A percentile compares a stretch with the other conserved stretches of the same genome.
Evolutionary conservation across 2,329 filamentous ascomycete genomes (phyloP).

Genomic region (Cladosporium halotolerans): DNA sequence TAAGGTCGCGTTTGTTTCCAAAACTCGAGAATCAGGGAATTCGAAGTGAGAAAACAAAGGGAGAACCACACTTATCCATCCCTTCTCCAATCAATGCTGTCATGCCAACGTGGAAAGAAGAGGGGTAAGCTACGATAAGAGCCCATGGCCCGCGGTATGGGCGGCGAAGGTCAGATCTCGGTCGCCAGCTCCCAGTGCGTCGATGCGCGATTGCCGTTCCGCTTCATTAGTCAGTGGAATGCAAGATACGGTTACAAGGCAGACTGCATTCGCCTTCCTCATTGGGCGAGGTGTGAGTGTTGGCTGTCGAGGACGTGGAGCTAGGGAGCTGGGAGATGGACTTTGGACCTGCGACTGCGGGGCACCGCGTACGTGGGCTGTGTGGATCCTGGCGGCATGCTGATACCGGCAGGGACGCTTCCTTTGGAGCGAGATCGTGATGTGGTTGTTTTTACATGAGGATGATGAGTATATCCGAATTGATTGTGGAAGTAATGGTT

Average conservation of each 20-base stretch:
- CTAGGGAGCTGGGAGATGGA: background rate
- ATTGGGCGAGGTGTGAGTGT: background rate
- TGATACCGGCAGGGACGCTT: background rate
- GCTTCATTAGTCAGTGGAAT: background rate
- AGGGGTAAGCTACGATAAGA: slow-evolving; percentile 10
- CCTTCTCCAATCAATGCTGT: background rate
- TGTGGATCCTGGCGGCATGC: too few relatives aligned
- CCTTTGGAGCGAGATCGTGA: slow-evolving; percentile 4
- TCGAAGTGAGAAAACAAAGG: background rate
- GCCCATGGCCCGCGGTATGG: background rate
- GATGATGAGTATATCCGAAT: too few relatives aligned
- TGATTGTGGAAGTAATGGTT: too few relatives aligned
- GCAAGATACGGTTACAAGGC: background rate
- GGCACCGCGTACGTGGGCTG: too few relatives aligned
- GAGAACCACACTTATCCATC: slow-evolving; percentile 1
- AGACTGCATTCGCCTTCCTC: background rate
- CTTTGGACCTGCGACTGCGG: background rate
- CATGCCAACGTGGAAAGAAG: slow-evolving; percentile 1
- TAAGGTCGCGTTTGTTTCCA: background rate
- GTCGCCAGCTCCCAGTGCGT: background rate
- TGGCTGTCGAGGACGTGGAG: background rate
- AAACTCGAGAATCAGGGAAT: background rate
- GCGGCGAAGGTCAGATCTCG: background rate
- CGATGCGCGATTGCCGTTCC: background rate
- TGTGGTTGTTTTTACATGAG: background rate